Conservation (phyloP, 106 monocot genomes). For the Alisma plantagoaquatica region DNA sequence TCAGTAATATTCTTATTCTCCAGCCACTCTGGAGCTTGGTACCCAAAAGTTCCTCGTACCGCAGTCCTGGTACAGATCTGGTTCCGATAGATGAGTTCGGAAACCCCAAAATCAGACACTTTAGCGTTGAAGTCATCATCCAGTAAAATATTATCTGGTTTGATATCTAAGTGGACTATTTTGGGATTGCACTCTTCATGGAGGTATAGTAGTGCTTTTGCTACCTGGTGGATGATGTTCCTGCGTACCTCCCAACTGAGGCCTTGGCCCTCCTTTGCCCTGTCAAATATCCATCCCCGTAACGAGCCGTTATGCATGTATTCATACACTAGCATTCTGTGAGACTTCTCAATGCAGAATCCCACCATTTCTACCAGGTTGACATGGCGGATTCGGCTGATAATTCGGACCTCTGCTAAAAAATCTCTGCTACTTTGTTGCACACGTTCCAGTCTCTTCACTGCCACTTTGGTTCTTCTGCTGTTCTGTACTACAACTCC, state of each 20-base stretch:
- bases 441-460: background rate
- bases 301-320: constrained; percentile 26
- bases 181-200: constrained; percentile 12
- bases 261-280: background rate
- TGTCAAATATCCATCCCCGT: constrained; percentile 14
- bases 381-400: constrained; percentile 9
- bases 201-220: constrained; percentile 10
- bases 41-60: background rate
- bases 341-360: constrained; percentile 18
- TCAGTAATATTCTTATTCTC: background rate
- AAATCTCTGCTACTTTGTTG: background rate
- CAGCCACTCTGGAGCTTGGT: background rate
- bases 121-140: constrained; percentile 2
- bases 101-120: constrained; percentile 12
- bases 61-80: background rate
- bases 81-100: constrained; percentile 11
- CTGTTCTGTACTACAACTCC: background rate
- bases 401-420: background rate
- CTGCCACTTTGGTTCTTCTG: background rate
- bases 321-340: constrained; percentile 26
- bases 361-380: constrained; percentile 26
- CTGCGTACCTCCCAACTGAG: constrained; percentile 9
- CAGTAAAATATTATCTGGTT: background rate
- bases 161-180: constrained; percentile 13
- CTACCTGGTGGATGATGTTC: constrained; percentile 11